Percentiles rank a stretch among this genome's conserved stretches.
Conservation (phyloP, 139 green algal genomes). For the Astrephomene gubernaculifera region DNA sequence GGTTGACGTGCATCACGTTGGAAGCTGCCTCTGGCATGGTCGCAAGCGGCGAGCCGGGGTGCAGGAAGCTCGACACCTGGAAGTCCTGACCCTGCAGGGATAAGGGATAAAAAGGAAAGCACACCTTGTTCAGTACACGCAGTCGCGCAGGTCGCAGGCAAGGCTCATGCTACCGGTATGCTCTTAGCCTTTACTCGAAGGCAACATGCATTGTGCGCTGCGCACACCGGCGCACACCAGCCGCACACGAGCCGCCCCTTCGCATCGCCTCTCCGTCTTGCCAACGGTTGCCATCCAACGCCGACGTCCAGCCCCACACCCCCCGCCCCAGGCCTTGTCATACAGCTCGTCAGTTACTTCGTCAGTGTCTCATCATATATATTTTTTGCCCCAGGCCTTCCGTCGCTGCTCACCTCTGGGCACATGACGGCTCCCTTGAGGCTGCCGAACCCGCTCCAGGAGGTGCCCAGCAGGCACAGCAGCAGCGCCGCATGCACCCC, state of each 20-base stretch:
- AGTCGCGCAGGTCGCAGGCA: too few relatives aligned
- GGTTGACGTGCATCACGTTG: constrained; percentile 84
- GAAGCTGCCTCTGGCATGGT: constrained; percentile 50
- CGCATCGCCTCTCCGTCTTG: too few relatives aligned
- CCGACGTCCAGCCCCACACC: too few relatives aligned
- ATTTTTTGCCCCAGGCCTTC: too few relatives aligned
- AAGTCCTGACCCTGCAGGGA: constrained; percentile 61
- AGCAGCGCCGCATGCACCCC: constrained; percentile 95
- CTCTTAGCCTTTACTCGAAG: too few relatives aligned
- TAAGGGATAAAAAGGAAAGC: too few relatives aligned
- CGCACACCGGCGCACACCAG: background rate
- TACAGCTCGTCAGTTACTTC: too few relatives aligned
- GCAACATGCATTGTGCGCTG: too few relatives aligned
- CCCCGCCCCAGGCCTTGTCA: too few relatives aligned
- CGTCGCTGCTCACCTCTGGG: constrained; percentile 55
- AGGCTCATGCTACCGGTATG: too few relatives aligned
- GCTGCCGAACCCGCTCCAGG: constrained; percentile 80
- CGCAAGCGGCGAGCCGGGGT: constrained; percentile 45
- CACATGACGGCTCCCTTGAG: constrained; percentile 87
- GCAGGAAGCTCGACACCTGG: constrained; percentile 51
- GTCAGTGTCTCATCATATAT: background rate
- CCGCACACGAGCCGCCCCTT: background rate
- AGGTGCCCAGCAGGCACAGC: constrained; percentile 84
- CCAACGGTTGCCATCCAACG: too few relatives aligned
- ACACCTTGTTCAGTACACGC: too few relatives aligned